Conservation (phyloP, 805 yeast species). For the Brettanomyces sp. region DNA sequence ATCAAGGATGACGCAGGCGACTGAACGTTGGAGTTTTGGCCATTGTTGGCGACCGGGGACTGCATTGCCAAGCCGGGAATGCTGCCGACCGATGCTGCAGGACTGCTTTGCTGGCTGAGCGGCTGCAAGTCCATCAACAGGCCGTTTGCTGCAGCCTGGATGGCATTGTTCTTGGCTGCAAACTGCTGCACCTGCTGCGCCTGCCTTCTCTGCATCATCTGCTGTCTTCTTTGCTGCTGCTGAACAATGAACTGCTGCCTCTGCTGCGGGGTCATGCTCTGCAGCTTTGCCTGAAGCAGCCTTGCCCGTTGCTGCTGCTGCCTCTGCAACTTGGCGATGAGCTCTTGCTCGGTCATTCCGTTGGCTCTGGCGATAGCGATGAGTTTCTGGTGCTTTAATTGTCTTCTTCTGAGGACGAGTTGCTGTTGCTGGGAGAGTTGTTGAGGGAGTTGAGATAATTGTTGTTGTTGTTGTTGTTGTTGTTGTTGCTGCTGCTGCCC, state of each 20-base stretch:
- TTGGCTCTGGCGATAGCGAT: conserved; percentile 2
- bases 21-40: not conserved
- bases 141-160: conserved; percentile 12
- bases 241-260: conserved; percentile 13
- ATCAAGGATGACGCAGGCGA: not conserved
- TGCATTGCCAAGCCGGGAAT: not conserved
- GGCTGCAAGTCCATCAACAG: conserved; percentile 1
- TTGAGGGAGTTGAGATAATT: conserved; percentile 4
- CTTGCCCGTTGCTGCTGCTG: conserved; percentile 5
- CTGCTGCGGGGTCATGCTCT: conserved; percentile 10
- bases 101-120: too few relatives aligned
- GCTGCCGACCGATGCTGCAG: too few relatives aligned
- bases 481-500: not conserved
- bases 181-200: conserved; percentile 18
- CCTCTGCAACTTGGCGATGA: not conserved
- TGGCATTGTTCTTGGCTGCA: conserved; percentile 16
- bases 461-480: conserved; percentile 4
- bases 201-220: conserved; percentile 14
- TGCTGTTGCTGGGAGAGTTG: not conserved
- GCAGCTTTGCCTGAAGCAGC: conserved; percentile 5
- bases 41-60: not conserved
- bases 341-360: conserved; percentile 3
- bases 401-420: not conserved
- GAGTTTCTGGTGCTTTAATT: conserved; percentile 2
- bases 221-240: conserved; percentile 17